A percentile compares a stretch with the other conserved stretches of the same genome.
Evolutionary conservation across 306 rosid genomes (phyloP).

Genomic region (Trichosanthes truncata): DNA sequence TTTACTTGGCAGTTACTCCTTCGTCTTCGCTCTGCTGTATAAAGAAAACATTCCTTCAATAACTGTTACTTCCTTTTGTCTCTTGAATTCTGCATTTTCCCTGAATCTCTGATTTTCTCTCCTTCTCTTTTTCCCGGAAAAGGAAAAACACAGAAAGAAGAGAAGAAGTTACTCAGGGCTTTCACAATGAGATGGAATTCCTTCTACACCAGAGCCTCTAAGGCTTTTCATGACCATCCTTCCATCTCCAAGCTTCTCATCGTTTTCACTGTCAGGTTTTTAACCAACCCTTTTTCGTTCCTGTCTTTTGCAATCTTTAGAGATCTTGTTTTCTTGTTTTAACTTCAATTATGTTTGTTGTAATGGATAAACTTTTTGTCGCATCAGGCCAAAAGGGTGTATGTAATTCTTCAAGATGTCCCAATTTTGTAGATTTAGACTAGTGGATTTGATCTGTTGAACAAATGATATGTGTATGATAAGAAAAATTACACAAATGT

Average conservation of each 20-base stretch:
- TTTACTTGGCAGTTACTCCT: conserved; percentile 9
- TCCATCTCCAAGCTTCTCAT: conserved; percentile 36
- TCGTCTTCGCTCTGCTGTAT: background rate
- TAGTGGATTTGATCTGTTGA: background rate
- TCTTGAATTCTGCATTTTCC: no score
- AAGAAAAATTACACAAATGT: background rate
- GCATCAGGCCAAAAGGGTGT: background rate
- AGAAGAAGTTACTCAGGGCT: background rate
- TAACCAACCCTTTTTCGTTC: background rate
- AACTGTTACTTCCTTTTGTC: background rate
- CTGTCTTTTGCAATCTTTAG: background rate
- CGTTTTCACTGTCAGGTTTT: conserved; percentile 41
- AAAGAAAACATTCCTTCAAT: background rate
- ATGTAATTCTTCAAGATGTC: background rate
- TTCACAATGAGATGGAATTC: conserved; percentile 31
- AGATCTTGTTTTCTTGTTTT: background rate
- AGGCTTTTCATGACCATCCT: conserved; percentile 23
- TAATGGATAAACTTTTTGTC: background rate
- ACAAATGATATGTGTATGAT: background rate
- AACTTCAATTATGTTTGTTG: background rate
- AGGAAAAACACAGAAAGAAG: background rate
- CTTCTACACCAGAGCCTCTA: conserved; percentile 38
- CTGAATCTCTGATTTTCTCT: background rate
- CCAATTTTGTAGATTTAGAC: background rate
- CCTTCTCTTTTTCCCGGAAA: background rate